Conservation (phyloP, 2,329 filamentous ascomycete species). For the Moelleriella libera region DNA sequence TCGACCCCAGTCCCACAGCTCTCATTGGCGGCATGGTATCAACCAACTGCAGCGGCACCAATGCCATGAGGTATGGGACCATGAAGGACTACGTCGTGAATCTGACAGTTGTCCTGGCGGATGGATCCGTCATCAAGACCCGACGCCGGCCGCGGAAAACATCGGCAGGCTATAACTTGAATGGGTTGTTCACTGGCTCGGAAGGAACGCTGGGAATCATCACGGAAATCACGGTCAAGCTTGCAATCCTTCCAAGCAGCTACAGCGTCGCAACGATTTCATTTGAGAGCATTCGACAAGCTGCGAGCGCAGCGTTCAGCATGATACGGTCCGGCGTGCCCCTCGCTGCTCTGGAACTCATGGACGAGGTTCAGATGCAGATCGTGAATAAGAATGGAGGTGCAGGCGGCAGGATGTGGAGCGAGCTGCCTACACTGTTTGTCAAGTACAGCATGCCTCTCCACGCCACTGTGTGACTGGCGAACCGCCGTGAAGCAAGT, state of each 20-base stretch:
- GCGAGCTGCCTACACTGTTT: conserved; percentile 57
- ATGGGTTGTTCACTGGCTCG: conserved; percentile 52
- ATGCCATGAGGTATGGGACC: conserved; percentile 52
- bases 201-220: conserved; percentile 60
- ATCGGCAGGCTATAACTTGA: conserved; percentile 59
- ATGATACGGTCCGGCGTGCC: conserved; percentile 52
- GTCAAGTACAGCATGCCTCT: conserved; percentile 35
- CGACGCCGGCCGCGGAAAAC: conserved; percentile 52
- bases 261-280: conserved; percentile 51
- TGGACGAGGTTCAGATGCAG: conserved; percentile 52
- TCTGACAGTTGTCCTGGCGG: conserved; percentile 55
- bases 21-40: conserved; percentile 47
- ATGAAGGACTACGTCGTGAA: conserved; percentile 68
- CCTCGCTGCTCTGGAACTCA: conserved; percentile 51
- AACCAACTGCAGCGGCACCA: conserved; percentile 52
- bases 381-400: conserved; percentile 52
- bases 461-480: not conserved
- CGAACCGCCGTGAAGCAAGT: not conserved
- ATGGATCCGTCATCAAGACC: conserved; percentile 54
- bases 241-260: conserved; percentile 48
- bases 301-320: conserved; percentile 47
- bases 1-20: conserved; percentile 52
- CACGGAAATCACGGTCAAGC: conserved; percentile 55
- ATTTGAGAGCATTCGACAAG: conserved; percentile 44
- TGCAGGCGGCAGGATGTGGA: conserved; percentile 45